Percentiles rank a stretch among this genome's conserved stretches.
Evolutionary conservation across 2,329 filamentous ascomycete species (phyloP).

Genomic region (Paraphaeosphaeria minitans): DNA sequence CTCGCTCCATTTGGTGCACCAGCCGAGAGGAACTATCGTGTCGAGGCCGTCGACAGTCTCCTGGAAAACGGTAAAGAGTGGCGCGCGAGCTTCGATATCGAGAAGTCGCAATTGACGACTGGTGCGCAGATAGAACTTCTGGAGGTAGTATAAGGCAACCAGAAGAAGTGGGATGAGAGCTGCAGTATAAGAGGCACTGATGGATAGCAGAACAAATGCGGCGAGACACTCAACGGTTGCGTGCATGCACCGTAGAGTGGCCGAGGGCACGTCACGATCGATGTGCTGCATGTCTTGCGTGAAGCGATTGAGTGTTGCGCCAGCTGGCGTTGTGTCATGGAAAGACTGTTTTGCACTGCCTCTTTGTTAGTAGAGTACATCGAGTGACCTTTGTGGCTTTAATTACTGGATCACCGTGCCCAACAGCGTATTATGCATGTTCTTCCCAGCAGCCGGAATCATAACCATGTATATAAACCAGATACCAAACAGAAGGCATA

Average conservation of each 20-base stretch:
- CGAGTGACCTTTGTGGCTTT: constrained; percentile 2
- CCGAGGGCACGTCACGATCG: constrained; percentile 12
- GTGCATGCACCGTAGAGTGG: constrained; percentile 1
- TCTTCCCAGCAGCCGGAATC: constrained; percentile 16
- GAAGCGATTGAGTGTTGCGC: constrained; percentile 15
- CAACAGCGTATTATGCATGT: constrained; percentile 34
- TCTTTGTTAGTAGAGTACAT: neutral
- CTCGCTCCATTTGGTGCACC: constrained; percentile 30
- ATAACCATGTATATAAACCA: neutral
- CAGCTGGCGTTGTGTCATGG: constrained; percentile 1
- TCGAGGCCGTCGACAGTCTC: constrained; percentile 53
- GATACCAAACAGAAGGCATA: neutral
- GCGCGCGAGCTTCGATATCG: constrained; percentile 55
- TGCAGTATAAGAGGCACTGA: constrained; percentile 6
- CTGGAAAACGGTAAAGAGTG: constrained; percentile 55
- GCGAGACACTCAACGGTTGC: constrained; percentile 2
- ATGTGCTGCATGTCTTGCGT: constrained; percentile 20
- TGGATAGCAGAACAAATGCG: constrained; percentile 1
- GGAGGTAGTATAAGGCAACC: constrained; percentile 44
- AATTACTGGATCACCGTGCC: constrained; percentile 7
- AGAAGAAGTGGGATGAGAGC: constrained; percentile 41
- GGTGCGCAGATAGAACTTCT: constrained; percentile 51
- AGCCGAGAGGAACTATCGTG: constrained; percentile 56
- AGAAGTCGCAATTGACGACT: constrained; percentile 54
- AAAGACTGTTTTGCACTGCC: constrained; percentile 9